Base-by-base conservation (phyloP, 768 basidiomycete species). In the Boletus tylopilopsis region DNA sequence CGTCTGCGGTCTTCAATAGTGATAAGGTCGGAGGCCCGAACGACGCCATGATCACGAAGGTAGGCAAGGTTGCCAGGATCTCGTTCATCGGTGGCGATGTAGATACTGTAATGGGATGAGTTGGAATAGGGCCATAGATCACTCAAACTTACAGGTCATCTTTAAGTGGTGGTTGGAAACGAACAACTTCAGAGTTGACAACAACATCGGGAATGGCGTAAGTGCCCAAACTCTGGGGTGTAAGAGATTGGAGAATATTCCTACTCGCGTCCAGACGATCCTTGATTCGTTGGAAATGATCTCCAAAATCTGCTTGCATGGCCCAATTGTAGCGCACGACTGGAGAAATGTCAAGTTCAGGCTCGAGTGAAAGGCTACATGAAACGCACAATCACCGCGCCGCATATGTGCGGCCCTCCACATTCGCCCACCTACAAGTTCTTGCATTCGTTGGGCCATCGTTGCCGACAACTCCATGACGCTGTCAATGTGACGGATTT, bases 391-490 rank as follows among this genome's bases (percentile, higher is more conserved):
- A 38, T 74, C 73, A 39, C 73, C 73, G 22, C 73, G 69, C 18
- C 73, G 71, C 73, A 75, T 74, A 38, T 74, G 73, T 7, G 67
- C 71, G 12, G 62, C 68, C 70, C 74, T 70, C 73, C 73, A 74
- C 56, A 68, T 60, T 6, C 71, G 63, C 15, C 70, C 71, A 1
- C 43, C 65, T 2, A 58, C 61, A 24, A 56, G 38, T 12, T 61
- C 53, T 5, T 45, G 56, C 68, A 75, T 72, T 42, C 66, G 67
- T 30, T 39, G 34, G 16, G 66, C 68, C 53, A 75, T 64, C 5
- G 34, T 34, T 4, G 56, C 58, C 1, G 69, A 68, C 15, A 75
- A 55, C 21, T 59, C 60, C 36, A 55, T 46, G 16, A 71, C 57
- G 16, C 50, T 52, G n/a, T 64, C 58, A 5, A 57, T 61, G 23